Evolutionary conservation across 768 basidiomycete species (phyloP), one percentile per base, ranked within the genome.

Genomic region (Pisolithus microcarpus): DNA sequence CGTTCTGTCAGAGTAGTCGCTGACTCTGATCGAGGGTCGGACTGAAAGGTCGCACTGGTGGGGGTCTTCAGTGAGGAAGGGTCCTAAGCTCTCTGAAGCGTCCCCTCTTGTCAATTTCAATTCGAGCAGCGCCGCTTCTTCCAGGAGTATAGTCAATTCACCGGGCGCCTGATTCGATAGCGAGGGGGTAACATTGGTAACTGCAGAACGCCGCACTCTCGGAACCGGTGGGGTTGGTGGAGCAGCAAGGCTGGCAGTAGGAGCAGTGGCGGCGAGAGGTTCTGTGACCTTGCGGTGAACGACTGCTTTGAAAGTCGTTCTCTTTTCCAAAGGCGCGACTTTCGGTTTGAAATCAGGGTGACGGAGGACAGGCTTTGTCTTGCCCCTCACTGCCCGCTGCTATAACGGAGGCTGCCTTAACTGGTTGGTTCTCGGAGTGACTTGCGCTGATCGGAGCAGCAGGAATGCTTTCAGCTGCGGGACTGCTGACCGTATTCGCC

Each of bases 121-220:
- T 67, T 85, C 83, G 43, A 85, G 61, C 48, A 78, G 57, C 28
- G 82, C 78, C 7, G 84, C 79, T 46, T 82, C 78, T 40, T 78
- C 75, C 24, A 85, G 59, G 43, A 86, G 65, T 30, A 70, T 63
- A 4, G 77, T 72, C 50, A 86, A 60, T 43, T 85, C 84, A 2
- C 75, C 75, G 30, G 56, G 66, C 7, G 74, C 77, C 30, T 79
- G 78, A 58, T 72, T 81, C 23, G 70, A 19, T 2, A 75, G 71
- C 6, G 67, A 54, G 53, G 75, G 70, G 28, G 65, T 56, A 6
- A 49, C 23, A n/a, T 53, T 50, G 19, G 49, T 26, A 7, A 7
- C 48, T 49, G 61, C 57, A 21, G 63, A 60, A 16, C 65, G 65
- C 26, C 63, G 66, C 51, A 69, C 70, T 37, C 45, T 56, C 24